These are phyloP conservation scores for Paraglomus brasilianum DNA, from an alignment of 192 early-diverging fungal species.

Conservation along the genomic window DNA sequence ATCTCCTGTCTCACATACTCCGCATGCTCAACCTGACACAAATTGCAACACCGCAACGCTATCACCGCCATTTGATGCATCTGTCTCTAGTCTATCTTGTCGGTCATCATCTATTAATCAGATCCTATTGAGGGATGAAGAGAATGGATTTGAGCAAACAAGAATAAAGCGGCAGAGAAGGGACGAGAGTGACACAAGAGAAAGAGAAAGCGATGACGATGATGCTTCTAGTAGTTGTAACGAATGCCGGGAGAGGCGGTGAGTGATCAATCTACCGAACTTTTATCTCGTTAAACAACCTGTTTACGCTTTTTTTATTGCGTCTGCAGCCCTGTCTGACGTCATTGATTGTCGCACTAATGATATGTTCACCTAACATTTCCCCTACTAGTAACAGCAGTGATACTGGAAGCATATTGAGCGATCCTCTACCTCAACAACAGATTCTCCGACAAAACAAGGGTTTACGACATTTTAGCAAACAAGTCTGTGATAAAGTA, in stretches of 20 bases:
- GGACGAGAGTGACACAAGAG: conserved; percentile 9
- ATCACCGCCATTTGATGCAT: too few species aligned
- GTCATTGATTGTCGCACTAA: background rate
- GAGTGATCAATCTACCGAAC: background rate
- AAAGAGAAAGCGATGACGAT: conserved; percentile 14
- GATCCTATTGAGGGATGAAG: too few species aligned
- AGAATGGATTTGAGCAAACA: background rate
- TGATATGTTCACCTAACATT: background rate
- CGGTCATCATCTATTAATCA: too few species aligned
- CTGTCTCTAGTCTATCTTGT: too few species aligned
- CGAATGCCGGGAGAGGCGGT: conserved; percentile 8
- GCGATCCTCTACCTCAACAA: conserved; percentile 22
- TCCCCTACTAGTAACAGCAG: conserved; percentile 16
- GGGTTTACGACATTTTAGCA: conserved; percentile 61
- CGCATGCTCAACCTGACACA: too few species aligned
- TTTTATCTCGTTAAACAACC: background rate
- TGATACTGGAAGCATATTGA: conserved; percentile 21
- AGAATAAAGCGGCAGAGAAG: background rate
- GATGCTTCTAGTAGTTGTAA: conserved; percentile 8
- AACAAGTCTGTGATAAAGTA: conserved; percentile 62
- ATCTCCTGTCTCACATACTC: too few species aligned
- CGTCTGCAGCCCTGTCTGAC: background rate
- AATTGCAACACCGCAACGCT: too few species aligned
- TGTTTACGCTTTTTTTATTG: background rate
- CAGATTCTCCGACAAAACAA: conserved; percentile 42